Conservation (phyloP, 2,329 filamentous ascomycete genomes). For the Fusarium anguioides region DNA sequence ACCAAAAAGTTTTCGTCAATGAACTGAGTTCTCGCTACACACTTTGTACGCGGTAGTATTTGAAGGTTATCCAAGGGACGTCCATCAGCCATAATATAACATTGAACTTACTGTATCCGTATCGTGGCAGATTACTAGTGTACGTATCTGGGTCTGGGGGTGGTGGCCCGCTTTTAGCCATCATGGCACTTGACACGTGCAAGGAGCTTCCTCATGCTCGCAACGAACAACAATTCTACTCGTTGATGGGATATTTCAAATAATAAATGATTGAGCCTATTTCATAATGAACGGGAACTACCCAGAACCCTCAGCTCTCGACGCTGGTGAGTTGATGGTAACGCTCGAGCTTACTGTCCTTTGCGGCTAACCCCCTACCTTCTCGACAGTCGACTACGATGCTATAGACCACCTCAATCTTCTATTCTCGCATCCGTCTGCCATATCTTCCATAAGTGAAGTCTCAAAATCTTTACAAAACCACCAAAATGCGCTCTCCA, state of each 20-base stretch:
- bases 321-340: conserved; percentile 54
- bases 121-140: conserved; percentile 19
- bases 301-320: conserved; percentile 54
- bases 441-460: conserved; percentile 78
- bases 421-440: conserved; percentile 90
- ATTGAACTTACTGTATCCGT: no score
- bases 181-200: conserved; percentile 47
- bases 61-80: conserved; percentile 21
- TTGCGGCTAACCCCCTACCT: conserved; percentile 35
- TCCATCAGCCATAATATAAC: conserved; percentile 34
- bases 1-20: not conserved
- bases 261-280: not conserved
- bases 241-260: conserved; percentile 13
- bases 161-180: conserved; percentile 41
- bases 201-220: conserved; percentile 32
- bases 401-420: conserved; percentile 92
- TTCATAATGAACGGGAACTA: conserved; percentile 56
- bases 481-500: conserved; percentile 85
- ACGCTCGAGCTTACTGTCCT: conserved; percentile 17
- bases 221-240: not conserved
- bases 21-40: not conserved
- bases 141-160: no score
- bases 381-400: conserved; percentile 77
- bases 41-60: not conserved
- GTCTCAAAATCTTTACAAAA: conserved; percentile 79